phyloP scores from a whole-genome alignment of 2,329 filamentous ascomycete genomes.

The Fusarium sp. region DNA sequence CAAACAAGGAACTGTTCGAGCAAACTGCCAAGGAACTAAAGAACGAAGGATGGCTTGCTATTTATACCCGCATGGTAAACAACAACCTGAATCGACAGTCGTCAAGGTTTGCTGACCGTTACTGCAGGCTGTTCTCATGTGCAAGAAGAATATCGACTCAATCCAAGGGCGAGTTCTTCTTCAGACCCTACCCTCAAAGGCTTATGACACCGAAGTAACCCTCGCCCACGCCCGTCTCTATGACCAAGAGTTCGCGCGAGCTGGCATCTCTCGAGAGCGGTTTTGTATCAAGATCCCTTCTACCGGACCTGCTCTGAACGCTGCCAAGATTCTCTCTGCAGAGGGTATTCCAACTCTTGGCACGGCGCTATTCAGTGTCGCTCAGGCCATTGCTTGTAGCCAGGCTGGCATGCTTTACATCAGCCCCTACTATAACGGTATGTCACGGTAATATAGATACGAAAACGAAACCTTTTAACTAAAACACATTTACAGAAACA shows the following conservation, averaged over 20 bases:
- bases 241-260: slow-evolving; percentile 60
- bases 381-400: slow-evolving; percentile 63
- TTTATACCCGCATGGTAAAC: slow-evolving; percentile 61
- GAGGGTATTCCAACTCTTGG: slow-evolving; percentile 63
- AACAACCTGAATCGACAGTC: neutral
- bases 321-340: slow-evolving; percentile 56
- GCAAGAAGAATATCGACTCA: slow-evolving; percentile 60
- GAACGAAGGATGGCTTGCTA: slow-evolving; percentile 60
- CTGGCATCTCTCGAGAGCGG: slow-evolving; percentile 60
- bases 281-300: slow-evolving; percentile 66
- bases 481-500: slow-evolving; percentile 52
- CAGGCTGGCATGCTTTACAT: slow-evolving; percentile 63
- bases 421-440: slow-evolving; percentile 64
- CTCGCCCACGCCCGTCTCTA: slow-evolving; percentile 62
- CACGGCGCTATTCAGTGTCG: slow-evolving; percentile 61
- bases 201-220: slow-evolving; percentile 60
- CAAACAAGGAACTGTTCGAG: slow-evolving; percentile 59
- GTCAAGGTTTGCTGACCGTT: neutral
- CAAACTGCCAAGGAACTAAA: slow-evolving; percentile 60
- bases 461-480: rapidly evolving
- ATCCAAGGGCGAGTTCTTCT: slow-evolving; percentile 64
- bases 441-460: neutral
- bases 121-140: slow-evolving; percentile 59
- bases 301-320: slow-evolving; percentile 62
- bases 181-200: slow-evolving; percentile 61